Evolutionary conservation across 2,329 filamentous ascomycete genomes (phyloP).

Genomic region (Trichoderma hamatum): DNA sequence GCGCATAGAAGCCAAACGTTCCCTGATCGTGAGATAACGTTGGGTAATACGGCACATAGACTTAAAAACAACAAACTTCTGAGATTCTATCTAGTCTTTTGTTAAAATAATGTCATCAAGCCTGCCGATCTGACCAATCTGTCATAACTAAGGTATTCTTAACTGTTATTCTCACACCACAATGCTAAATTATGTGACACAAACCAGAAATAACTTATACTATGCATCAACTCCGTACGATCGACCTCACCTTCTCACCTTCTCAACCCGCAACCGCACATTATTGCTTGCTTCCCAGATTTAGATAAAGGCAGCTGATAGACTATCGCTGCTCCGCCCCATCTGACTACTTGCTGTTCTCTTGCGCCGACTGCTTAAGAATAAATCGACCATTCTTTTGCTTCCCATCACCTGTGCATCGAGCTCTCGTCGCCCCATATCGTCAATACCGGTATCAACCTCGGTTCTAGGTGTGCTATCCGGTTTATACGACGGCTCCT

Average conservation of each 20-base stretch:
- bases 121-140: background rate
- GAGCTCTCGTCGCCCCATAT: constrained; percentile 21
- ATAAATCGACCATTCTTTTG: constrained; percentile 58
- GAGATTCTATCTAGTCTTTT: constrained; percentile 14
- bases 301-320: constrained; percentile 40
- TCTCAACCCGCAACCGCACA: background rate
- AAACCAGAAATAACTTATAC: background rate
- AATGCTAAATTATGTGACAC: constrained; percentile 1
- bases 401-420: constrained; percentile 48
- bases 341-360: constrained; percentile 43
- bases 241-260: background rate
- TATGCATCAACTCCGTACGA: background rate
- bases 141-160: constrained; percentile 2
- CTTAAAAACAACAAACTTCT: background rate
- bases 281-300: background rate
- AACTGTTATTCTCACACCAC: background rate
- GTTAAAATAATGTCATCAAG: background rate
- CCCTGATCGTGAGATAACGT: background rate
- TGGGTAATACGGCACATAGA: background rate
- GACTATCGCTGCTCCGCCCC: constrained; percentile 34
- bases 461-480: background rate
- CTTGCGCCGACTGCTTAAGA: constrained; percentile 53
- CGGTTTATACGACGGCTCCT: background rate
- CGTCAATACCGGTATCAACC: background rate
- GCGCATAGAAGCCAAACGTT: background rate